A percentile compares a stretch with the other conserved stretches of the same genome.
Conservation (phyloP, 352 stramenopile genomes). For the Globisporangium echinulatum region DNA sequence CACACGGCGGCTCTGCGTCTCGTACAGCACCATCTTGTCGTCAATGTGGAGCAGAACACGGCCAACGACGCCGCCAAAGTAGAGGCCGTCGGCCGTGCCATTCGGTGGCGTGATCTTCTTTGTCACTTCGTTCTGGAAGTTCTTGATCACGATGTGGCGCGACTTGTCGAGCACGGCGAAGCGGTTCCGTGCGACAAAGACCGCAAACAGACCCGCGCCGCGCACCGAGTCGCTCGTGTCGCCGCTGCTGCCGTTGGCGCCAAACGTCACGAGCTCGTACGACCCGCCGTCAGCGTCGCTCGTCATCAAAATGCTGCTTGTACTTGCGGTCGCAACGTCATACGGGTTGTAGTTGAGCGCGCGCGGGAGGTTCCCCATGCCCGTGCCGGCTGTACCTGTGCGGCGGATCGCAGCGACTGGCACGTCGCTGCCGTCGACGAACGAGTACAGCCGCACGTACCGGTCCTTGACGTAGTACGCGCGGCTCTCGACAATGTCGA, state of each 20-base stretch:
- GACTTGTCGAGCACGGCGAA: constrained; percentile 98
- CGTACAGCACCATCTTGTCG: constrained; percentile 98
- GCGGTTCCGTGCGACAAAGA: constrained; percentile 97
- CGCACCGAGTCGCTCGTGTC: constrained; percentile 91
- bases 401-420: constrained; percentile 66
- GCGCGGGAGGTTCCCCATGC: constrained; percentile 92
- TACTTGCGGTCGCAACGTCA: constrained; percentile 85
- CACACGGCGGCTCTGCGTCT: constrained; percentile 95
- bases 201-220: constrained; percentile 91
- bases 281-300: constrained; percentile 95
- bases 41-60: constrained; percentile 95
- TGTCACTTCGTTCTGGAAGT: constrained; percentile 98
- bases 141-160: constrained; percentile 97
- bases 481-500: constrained; percentile 79
- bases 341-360: constrained; percentile 96
- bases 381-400: constrained; percentile 55
- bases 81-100: constrained; percentile 93
- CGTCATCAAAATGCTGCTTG: constrained; percentile 92
- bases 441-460: constrained; percentile 97
- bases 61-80: constrained; percentile 96
- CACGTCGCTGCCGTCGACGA: constrained; percentile 73
- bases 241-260: constrained; percentile 39
- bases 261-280: constrained; percentile 98
- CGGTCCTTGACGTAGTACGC: constrained; percentile 97
- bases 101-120: constrained; percentile 97